Conservation (phyloP, 164 flowering plant species). For the Stephania japonica region DNA sequence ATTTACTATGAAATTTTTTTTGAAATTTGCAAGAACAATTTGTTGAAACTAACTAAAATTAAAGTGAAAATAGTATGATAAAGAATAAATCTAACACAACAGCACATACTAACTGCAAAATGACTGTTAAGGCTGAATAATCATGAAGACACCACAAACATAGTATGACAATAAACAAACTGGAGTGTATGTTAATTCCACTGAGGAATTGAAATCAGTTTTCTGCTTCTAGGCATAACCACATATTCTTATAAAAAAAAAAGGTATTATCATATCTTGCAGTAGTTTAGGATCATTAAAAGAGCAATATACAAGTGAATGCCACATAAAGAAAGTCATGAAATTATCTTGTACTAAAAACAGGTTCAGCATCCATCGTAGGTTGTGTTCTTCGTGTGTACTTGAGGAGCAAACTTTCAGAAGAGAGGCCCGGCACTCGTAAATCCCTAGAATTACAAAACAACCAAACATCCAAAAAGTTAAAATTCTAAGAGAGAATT, state of each 20-base stretch:
- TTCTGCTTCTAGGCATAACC: too few relatives aligned
- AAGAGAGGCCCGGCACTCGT: slow-evolving; percentile 77
- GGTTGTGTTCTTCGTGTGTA: slow-evolving; percentile 90
- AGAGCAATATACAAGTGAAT: background rate
- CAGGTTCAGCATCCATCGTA: slow-evolving; percentile 56
- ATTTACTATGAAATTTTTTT: too few relatives aligned
- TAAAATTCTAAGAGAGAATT: background rate
- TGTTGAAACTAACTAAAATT: too few relatives aligned
- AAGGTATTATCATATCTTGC: background rate
- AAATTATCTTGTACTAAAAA: slow-evolving; percentile 68
- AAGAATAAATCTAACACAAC: background rate
- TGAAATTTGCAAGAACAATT: too few relatives aligned
- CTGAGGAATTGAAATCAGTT: too few relatives aligned
- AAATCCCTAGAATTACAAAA: slow-evolving; percentile 52
- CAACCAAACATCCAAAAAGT: too few relatives aligned
- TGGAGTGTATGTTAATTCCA: too few relatives aligned
- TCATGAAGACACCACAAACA: too few relatives aligned
- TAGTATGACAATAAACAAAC: too few relatives aligned
- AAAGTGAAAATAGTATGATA: too few relatives aligned
- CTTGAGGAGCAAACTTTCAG: slow-evolving; percentile 85
- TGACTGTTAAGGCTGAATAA: background rate
- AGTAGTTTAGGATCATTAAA: background rate
- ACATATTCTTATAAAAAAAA: too few relatives aligned
- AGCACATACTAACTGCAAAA: background rate
- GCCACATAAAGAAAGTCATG: background rate